phyloP scores from a whole-genome alignment of 768 basidiomycete genomes.

The Suillus cothurnatus region DNA sequence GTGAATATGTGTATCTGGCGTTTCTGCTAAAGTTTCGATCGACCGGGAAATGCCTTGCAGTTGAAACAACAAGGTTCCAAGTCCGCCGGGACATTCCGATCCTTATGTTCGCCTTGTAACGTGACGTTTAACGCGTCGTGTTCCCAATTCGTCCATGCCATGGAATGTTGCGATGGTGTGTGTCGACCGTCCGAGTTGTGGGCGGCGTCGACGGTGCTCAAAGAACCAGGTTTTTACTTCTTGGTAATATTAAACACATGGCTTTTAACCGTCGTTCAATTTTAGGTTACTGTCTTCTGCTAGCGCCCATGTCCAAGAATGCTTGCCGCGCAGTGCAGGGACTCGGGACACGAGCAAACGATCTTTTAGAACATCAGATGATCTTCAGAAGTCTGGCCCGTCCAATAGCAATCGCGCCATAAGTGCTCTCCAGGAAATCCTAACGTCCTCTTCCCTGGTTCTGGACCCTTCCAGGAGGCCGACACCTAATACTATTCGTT shows the following conservation, averaged over 20 bases:
- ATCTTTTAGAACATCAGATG: neutral
- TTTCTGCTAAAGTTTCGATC: slow-evolving; percentile 25
- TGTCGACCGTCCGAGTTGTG: slow-evolving; percentile 51
- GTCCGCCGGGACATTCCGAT: slow-evolving; percentile 25
- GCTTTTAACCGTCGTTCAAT: neutral
- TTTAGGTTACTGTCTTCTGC: neutral
- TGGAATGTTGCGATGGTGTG: slow-evolving; percentile 83
- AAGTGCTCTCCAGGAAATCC: neutral
- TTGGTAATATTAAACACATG: no score
- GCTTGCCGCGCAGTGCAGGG: neutral
- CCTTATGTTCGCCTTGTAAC: neutral
- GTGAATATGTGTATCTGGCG: slow-evolving; percentile 10
- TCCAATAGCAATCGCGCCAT: slow-evolving; percentile 3
- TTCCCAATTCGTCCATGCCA: slow-evolving; percentile 41
- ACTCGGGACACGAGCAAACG: neutral
- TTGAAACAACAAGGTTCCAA: slow-evolving; percentile 33
- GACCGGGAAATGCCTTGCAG: slow-evolving; percentile 27
- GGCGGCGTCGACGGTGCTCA: slow-evolving; percentile 35
- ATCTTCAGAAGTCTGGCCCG: neutral
- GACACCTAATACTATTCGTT: slow-evolving; percentile 38
- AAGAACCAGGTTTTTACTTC: neutral
- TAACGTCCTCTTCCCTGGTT: neutral
- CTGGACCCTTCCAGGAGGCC: slow-evolving; percentile 1
- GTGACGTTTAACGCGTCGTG: slow-evolving; percentile 9
- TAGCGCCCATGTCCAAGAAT: slow-evolving; percentile 6